phyloP scores from a whole-genome alignment of 1,284 basidiomycete species.

The Cutaneotrichosporon cyanovorans region DNA sequence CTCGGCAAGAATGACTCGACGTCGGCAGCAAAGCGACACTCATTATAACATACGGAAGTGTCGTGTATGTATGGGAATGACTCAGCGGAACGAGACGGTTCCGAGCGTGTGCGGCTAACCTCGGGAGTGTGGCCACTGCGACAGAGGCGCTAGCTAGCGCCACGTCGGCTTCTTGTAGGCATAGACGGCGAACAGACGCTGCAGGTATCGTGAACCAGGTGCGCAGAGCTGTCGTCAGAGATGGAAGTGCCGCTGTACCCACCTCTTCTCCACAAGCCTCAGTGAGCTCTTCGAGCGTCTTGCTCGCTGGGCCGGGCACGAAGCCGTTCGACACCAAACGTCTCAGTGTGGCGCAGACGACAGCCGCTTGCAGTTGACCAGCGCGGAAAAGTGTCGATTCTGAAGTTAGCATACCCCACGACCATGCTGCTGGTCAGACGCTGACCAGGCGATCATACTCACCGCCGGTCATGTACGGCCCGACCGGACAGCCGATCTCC shows the following conservation, averaged over 20 bases:
- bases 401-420: neutral
- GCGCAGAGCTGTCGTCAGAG: conserved; percentile 21
- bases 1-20: too few species aligned
- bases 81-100: too few species aligned
- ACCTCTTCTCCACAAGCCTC: conserved; percentile 26
- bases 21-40: too few species aligned
- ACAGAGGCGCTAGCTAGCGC: too few species aligned
- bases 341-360: neutral
- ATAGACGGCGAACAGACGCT: conserved; percentile 37
- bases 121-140: too few species aligned
- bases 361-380: conserved; percentile 5
- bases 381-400: conserved; percentile 5
- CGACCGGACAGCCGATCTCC: conserved; percentile 32
- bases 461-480: conserved; percentile 28
- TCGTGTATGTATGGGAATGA: too few species aligned
- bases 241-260: conserved; percentile 7
- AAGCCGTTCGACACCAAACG: conserved; percentile 9
- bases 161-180: conserved; percentile 24
- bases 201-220: conserved; percentile 25
- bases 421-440: neutral
- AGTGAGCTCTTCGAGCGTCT: conserved; percentile 18
- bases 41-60: too few species aligned
- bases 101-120: too few species aligned
- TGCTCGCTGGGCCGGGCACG: conserved; percentile 6
- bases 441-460: conserved; percentile 8